phyloP scores from a whole-genome alignment of 83 land plant species.

The Picea engelmannii region DNA sequence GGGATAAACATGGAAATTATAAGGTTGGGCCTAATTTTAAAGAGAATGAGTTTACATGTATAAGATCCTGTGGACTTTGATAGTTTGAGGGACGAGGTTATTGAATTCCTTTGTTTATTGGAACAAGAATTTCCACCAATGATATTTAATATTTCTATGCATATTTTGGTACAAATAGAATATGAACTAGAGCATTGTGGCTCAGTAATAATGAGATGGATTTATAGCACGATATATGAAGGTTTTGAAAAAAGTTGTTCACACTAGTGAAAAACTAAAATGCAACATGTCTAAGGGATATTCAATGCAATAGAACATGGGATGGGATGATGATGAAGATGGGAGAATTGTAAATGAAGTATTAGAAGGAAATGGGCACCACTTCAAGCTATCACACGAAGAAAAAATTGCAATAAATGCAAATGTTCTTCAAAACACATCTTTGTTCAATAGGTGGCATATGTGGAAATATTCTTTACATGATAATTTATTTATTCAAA shows the following conservation, averaged over 20 bases:
- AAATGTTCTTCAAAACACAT: too few species aligned
- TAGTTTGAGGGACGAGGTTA: neutral
- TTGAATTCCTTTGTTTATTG: neutral
- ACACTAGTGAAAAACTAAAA: too few species aligned
- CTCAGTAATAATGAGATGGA: too few species aligned
- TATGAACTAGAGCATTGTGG: too few species aligned
- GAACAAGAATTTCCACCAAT: neutral
- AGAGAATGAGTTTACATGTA: too few species aligned
- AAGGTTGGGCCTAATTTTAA: too few species aligned
- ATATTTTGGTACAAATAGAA: neutral
- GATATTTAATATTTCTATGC: constrained; percentile 1
- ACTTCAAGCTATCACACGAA: neutral
- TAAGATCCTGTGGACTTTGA: neutral
- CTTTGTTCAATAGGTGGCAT: neutral
- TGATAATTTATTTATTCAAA: too few species aligned
- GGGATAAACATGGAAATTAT: too few species aligned
- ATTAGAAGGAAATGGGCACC: neutral
- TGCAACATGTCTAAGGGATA: too few species aligned
- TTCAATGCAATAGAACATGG: neutral
- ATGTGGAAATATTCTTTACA: neutral
- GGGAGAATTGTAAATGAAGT: neutral
- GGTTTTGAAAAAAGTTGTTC: too few species aligned
- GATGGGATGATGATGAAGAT: neutral
- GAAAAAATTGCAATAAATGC: neutral
- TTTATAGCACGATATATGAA: too few species aligned